Evolutionary conservation across 2,329 filamentous ascomycete genomes (phyloP).

Genomic region (Phaeoacremonium minimum): DNA sequence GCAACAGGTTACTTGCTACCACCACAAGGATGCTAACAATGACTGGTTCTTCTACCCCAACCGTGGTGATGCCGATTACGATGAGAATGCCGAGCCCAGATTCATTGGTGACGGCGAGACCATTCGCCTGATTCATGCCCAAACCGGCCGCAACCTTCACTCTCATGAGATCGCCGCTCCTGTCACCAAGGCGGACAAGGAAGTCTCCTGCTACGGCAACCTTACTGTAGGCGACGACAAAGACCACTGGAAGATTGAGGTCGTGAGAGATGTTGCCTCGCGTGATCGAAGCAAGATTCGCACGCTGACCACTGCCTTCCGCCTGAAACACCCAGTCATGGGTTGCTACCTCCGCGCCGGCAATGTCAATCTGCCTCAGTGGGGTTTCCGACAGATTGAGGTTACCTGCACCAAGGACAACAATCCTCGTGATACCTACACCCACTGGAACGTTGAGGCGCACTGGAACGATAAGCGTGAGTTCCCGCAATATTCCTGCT

Average conservation of each 20-base stretch:
- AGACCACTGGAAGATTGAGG: constrained; percentile 94
- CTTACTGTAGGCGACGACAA: constrained; percentile 93
- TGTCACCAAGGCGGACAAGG: constrained; percentile 81
- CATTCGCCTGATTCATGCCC: constrained; percentile 86
- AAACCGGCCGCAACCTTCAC: constrained; percentile 95
- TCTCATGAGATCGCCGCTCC: constrained; percentile 89
- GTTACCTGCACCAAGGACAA: constrained; percentile 92
- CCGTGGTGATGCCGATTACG: constrained; percentile 69
- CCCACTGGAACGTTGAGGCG: constrained; percentile 97
- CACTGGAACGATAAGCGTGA: constrained; percentile 90
- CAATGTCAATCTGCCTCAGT: constrained; percentile 94
- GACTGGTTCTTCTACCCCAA: constrained; percentile 99
- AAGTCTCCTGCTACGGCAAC: constrained; percentile 96
- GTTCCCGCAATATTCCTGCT: background rate
- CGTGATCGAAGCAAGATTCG: constrained; percentile 80
- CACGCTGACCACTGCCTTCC: constrained; percentile 90
- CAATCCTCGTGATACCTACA: constrained; percentile 88
- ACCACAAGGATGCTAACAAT: constrained; percentile 99
- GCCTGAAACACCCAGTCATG: constrained; percentile 74
- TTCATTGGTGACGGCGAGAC: constrained; percentile 74
- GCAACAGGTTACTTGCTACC: constrained; percentile 98
- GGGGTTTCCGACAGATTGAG: constrained; percentile 99
- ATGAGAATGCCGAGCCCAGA: constrained; percentile 65
- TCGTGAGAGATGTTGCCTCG: constrained; percentile 84
- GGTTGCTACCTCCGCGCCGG: constrained; percentile 93